These are phyloP conservation scores for Hordeum pubiflorum DNA, from an alignment of 202 grass and related monocot species.

Conservation along the genomic window DNA sequence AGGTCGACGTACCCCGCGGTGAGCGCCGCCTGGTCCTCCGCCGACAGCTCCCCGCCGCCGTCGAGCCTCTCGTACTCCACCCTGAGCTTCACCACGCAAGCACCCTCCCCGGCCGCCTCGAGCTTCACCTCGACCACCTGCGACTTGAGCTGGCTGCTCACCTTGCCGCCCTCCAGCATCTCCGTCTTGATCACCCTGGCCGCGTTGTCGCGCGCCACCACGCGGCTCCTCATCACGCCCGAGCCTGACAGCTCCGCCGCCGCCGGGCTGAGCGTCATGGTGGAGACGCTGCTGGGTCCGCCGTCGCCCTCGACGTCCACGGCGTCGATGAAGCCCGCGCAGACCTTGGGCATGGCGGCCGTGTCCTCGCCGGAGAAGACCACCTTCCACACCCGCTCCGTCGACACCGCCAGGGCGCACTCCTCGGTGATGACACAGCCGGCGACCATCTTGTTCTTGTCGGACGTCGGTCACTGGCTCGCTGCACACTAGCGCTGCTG, in stretches of 20 bases:
- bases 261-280: conserved; percentile 17
- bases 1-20: neutral
- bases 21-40: conserved; percentile 11
- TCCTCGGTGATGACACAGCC: conserved; percentile 1
- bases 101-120: neutral
- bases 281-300: conserved; percentile 9
- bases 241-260: neutral
- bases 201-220: neutral
- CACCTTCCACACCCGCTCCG: conserved; percentile 24
- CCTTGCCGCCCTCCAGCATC: conserved; percentile 20
- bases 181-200: neutral
- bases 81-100: conserved; percentile 1
- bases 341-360: neutral
- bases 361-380: neutral
- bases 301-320: conserved; percentile 28
- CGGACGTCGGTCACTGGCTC: neutral
- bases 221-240: neutral
- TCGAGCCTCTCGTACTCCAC: conserved; percentile 27
- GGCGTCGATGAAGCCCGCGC: conserved; percentile 15
- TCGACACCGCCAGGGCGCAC: neutral
- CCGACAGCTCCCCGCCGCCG: neutral
- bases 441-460: neutral
- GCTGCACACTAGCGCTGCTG: neutral
- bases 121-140: neutral
- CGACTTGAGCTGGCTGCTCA: conserved; percentile 1